Base-by-base conservation (phyloP, 306 rosid species). In the Phaseolus lunatus region DNA sequence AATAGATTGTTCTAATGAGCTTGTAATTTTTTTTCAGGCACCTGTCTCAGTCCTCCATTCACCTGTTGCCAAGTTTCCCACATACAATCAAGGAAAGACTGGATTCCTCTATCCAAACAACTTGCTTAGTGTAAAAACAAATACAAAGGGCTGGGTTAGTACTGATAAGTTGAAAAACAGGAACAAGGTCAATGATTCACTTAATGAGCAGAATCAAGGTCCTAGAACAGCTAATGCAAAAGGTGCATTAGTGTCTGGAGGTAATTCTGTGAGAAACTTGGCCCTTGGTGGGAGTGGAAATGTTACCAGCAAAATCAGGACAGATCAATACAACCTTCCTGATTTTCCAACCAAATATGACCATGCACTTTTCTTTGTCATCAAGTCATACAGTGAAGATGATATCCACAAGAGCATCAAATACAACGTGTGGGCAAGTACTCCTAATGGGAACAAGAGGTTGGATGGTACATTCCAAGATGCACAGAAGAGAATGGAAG, bases 381-480 rank as follows among this genome's bases (percentile, higher is more conserved):
- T 92, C 81, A 92, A 92, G 69, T 92, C 97, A 22, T 90, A 92
- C 84, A 92, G 97, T 22, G 97, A 92, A 82, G 97, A 90, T 57
- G 96, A 92, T 86, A 59, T 92, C 58, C 97, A 92, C 75, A 92
- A 92, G 86, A 92, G 97, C 86, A 87, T 92, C 47, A 92, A 92
- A 85, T 92, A 92, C 83, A 76, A 85, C 33, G 97, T 88, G 43
- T 92, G 97, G 97, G 89, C 97, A 27, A 92, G 97, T 80, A 92
- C 97, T 50, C 93, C 93, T 67, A 88, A 87, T 20, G 97, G 97
- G 61, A 92, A 92, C 76, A 89, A 86, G 91, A 89, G 89, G 78
- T 78, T 92, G 66, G 90, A 89, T 64, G 31, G 45, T 64, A 90
- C 92, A 44, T 92, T 72, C 67, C 87, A 78, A 52, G 92, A 87